Evolutionary conservation across 2,329 filamentous ascomycete species (phyloP).

Genomic region (Ophiocordyceps camponoti-leonardi): DNA sequence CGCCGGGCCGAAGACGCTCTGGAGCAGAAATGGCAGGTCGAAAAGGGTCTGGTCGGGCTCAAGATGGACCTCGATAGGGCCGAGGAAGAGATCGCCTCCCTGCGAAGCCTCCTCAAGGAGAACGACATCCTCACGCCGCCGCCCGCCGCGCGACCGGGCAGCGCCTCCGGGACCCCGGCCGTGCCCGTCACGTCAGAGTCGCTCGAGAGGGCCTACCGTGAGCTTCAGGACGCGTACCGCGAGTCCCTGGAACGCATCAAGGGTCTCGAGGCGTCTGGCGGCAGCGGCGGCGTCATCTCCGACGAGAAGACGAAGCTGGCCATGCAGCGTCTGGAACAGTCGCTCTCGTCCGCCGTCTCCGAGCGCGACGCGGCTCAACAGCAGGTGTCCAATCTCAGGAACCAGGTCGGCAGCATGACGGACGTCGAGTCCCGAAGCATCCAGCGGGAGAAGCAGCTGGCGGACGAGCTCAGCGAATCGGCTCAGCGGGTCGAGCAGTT

Average conservation of each 20-base stretch:
- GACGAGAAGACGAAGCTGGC: slow-evolving; percentile 46
- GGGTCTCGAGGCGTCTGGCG: slow-evolving; percentile 36
- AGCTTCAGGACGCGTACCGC: slow-evolving; percentile 55
- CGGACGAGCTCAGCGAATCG: slow-evolving; percentile 54
- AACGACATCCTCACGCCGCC: slow-evolving; percentile 65
- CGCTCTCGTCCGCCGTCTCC: slow-evolving; percentile 49
- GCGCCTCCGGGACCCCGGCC: slow-evolving; percentile 8
- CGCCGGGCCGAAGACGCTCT: slow-evolving; percentile 83
- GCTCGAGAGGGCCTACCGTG: slow-evolving; percentile 55
- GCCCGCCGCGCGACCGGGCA: slow-evolving; percentile 29
- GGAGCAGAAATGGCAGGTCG: slow-evolving; percentile 90
- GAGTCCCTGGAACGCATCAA: slow-evolving; percentile 51
- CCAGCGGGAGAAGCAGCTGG: slow-evolving; percentile 44
- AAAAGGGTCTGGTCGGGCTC: slow-evolving; percentile 71
- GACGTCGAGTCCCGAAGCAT: slow-evolving; percentile 37
- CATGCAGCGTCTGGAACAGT: slow-evolving; percentile 48
- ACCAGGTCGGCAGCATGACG: slow-evolving; percentile 41
- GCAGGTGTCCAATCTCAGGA: slow-evolving; percentile 43
- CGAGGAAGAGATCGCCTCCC: slow-evolving; percentile 77
- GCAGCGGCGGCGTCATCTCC: slow-evolving; percentile 14
- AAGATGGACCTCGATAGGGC: slow-evolving; percentile 96
- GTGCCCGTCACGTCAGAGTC: slow-evolving; percentile 48
- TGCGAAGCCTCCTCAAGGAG: slow-evolving; percentile 62
- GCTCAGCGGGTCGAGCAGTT: slow-evolving; percentile 66
- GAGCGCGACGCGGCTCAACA: slow-evolving; percentile 57